phyloP scores from a whole-genome alignment of 805 yeast species.

The Kregervanrija pseudodelftensis region DNA sequence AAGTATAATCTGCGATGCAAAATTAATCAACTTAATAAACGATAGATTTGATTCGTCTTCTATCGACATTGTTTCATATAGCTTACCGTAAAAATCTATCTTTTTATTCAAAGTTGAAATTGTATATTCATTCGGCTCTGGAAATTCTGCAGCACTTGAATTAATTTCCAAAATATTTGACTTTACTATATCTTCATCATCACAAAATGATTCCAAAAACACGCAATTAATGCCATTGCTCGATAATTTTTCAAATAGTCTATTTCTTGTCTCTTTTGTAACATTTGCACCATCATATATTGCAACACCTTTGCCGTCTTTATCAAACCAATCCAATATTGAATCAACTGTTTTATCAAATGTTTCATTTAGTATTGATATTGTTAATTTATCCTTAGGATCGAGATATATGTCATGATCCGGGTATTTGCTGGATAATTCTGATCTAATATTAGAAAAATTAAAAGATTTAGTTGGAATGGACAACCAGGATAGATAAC shows the following conservation, averaged over 20 bases:
- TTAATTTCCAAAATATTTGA: constrained; percentile 76
- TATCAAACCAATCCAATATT: constrained; percentile 81
- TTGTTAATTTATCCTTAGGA: no score
- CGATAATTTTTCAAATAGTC: constrained; percentile 49
- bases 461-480: constrained; percentile 82
- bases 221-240: constrained; percentile 74
- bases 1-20: constrained; percentile 80
- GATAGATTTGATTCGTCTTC: constrained; percentile 57
- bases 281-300: constrained; percentile 92
- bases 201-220: constrained; percentile 89
- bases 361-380: constrained; percentile 52
- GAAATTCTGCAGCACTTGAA: constrained; percentile 64
- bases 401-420: constrained; percentile 44
- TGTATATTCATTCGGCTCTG: constrained; percentile 65
- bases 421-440: constrained; percentile 39
- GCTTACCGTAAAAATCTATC: constrained; percentile 64
- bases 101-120: constrained; percentile 64
- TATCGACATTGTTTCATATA: constrained; percentile 69
- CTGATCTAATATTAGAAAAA: constrained; percentile 70
- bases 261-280: constrained; percentile 61
- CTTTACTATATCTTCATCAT: constrained; percentile 68
- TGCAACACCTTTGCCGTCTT: constrained; percentile 74
- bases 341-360: constrained; percentile 66
- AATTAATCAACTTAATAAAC: constrained; percentile 81
- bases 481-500: constrained; percentile 89